Evolutionary conservation across 306 rosid species (phyloP), one percentile per base, ranked within the genome.

Genomic region (Biancaea sappan): DNA sequence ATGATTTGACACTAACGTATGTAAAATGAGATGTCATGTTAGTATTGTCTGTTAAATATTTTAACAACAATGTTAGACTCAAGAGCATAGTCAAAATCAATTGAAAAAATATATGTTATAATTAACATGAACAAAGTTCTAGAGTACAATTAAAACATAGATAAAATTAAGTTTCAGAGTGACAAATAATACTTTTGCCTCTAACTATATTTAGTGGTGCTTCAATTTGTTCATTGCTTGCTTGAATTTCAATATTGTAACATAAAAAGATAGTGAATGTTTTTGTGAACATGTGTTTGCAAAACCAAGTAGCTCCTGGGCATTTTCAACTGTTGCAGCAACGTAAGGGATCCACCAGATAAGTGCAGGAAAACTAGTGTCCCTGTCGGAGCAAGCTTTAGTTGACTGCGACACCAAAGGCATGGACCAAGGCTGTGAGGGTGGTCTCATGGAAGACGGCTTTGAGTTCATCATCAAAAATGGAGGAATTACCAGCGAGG

Each of bases 401-500:
- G 46, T 60, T 3, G 66, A 60, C 1, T 60, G 66, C 0, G 66
- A 58, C 9, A 57, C 7, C 3, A 32, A 60, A 60, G 28, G 28
- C n/a, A 26, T 28, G 19, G 64, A 58, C 21, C 64, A 58, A 14
- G 64, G 64, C 7, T 58, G 64, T 7, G 40, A 58, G 22, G 64
- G 64, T 15, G 64, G 64, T 15, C 25, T 11, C 5, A 60, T 60
- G 66, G 66, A 60, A 32, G 66, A 22, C 22, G 69, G 50, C 9
- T 63, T 63, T 22, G 50, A 63, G 2, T 38, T 63, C 24, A 78
- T 82, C 6, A 52, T 68, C 0, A 53, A 82, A 38, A 82, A 73
- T 61, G 77, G 74, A 19, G 86, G 83, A 53, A 68, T 78, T 19
- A 73, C 80, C 3, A 44, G 28, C 21, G 83, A 82, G 22, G 31